Percentiles rank a stretch among this genome's conserved stretches.
Conservation (phyloP, 192 early-diverging fungal species). For the Coemansia sp. region DNA sequence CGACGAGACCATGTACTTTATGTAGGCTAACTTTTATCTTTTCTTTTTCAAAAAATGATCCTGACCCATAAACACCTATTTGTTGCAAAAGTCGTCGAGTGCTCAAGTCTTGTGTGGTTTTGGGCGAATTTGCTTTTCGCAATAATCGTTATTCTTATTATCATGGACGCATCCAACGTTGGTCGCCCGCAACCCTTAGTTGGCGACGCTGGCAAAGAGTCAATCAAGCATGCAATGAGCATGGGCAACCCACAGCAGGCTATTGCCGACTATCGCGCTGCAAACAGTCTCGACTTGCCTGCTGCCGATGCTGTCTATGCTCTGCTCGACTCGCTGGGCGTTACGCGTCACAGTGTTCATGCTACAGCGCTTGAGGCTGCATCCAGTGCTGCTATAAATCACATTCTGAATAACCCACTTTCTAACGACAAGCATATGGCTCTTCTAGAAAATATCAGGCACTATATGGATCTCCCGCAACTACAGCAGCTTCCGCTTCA, state of each 20-base stretch:
- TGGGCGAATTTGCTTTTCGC: too few species aligned
- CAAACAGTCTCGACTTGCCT: constrained; percentile 33
- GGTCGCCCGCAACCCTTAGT: constrained; percentile 11
- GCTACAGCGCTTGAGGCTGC: constrained; percentile 24
- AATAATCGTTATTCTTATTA: too few species aligned
- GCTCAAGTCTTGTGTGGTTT: too few species aligned
- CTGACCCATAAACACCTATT: too few species aligned
- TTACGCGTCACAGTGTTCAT: constrained; percentile 32
- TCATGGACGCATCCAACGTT: too few species aligned
- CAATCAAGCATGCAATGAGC: constrained; percentile 45
- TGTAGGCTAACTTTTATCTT: constrained; percentile 7
- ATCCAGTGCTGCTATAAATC: constrained; percentile 18
- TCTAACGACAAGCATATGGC: constrained; percentile 24
- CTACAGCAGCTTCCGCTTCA: constrained; percentile 43
- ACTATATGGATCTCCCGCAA: constrained; percentile 24
- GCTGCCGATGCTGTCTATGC: constrained; percentile 36
- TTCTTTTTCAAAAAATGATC: too few species aligned
- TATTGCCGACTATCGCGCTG: constrained; percentile 24
- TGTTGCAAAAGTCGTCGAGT: too few species aligned
- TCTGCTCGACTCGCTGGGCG: constrained; percentile 38
- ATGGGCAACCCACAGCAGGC: constrained; percentile 30
- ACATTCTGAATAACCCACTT: constrained; percentile 25
- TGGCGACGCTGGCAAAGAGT: constrained; percentile 27
- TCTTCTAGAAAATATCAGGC: constrained; percentile 21
- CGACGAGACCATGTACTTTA: constrained; percentile 32